phyloP scores from a whole-genome alignment of 306 rosid genomes.

The Citrullus amarus region DNA sequence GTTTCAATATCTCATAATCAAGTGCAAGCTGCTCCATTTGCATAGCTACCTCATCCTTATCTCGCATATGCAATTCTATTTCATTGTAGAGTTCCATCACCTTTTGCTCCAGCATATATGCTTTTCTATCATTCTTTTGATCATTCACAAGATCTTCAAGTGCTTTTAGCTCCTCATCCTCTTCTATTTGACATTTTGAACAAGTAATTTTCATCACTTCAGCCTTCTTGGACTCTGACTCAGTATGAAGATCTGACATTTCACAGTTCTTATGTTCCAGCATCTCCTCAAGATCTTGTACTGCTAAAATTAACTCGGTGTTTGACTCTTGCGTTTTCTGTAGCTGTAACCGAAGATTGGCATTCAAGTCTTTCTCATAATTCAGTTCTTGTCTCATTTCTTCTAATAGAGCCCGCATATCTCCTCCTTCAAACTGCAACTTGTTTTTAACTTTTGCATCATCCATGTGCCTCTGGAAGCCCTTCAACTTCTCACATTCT shows the following conservation, averaged over 20 bases:
- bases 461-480: conserved; percentile 41
- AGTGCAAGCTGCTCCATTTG: conserved; percentile 95
- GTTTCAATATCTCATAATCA: conserved; percentile 89
- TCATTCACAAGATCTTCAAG: conserved; percentile 61
- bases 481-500: conserved; percentile 60
- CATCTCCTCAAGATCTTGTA: conserved; percentile 73
- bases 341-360: conserved; percentile 71
- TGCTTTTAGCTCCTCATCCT: conserved; percentile 71
- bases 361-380: conserved; percentile 69
- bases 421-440: conserved; percentile 52
- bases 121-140: conserved; percentile 35
- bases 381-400: conserved; percentile 77
- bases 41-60: conserved; percentile 84
- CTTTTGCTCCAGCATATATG: conserved; percentile 57
- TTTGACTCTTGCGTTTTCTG: conserved; percentile 87
- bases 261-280: conserved; percentile 64
- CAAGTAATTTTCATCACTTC: conserved; percentile 18
- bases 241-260: conserved; percentile 2
- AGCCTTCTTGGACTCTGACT: conserved; percentile 12
- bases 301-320: conserved; percentile 73
- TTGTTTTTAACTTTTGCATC: conserved; percentile 44
- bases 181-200: conserved; percentile 28
- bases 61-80: conserved; percentile 65
- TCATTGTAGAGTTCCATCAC: conserved; percentile 62
- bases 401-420: conserved; percentile 48